Evolutionary conservation across 371 early-diverging fungal genomes (phyloP).

Genomic region (Saksenaea oblongispora): DNA sequence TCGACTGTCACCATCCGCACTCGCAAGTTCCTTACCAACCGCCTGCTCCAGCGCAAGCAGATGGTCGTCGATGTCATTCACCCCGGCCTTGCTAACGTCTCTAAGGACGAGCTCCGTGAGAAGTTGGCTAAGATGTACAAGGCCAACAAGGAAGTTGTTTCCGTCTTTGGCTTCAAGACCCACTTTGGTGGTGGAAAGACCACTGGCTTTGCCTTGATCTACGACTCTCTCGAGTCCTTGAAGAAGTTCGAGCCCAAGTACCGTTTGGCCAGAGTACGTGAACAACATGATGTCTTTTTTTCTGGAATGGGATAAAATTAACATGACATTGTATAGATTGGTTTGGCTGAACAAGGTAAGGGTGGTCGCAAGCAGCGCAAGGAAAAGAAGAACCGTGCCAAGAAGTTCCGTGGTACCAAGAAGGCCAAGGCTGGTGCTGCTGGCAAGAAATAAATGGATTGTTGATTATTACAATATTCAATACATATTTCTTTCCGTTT

Average conservation of each 20-base stretch:
- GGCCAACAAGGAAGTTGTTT: conserved; percentile 86
- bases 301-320: conserved; percentile 68
- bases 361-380: conserved; percentile 97
- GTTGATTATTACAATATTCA: not conserved
- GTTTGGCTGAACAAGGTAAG: conserved; percentile 75
- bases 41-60: conserved; percentile 97
- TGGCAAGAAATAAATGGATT: conserved; percentile 37
- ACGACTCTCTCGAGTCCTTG: conserved; percentile 92
- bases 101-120: conserved; percentile 92
- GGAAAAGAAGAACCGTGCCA: conserved; percentile 98
- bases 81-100: conserved; percentile 90
- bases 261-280: conserved; percentile 81
- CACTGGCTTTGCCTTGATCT: conserved; percentile 97
- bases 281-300: conserved; percentile 18
- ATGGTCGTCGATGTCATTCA: conserved; percentile 97
- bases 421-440: conserved; percentile 82
- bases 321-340: conserved; percentile 53
- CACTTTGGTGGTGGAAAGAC: conserved; percentile 98
- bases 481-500: conserved; percentile 1
- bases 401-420: conserved; percentile 98
- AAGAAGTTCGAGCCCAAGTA: conserved; percentile 99
- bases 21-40: conserved; percentile 98
- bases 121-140: conserved; percentile 98
- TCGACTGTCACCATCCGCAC: conserved; percentile 94
- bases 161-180: conserved; percentile 96